Evolutionary conservation across 345 rosid genomes (phyloP).

Genomic region (Eucalyptus brandiana): DNA sequence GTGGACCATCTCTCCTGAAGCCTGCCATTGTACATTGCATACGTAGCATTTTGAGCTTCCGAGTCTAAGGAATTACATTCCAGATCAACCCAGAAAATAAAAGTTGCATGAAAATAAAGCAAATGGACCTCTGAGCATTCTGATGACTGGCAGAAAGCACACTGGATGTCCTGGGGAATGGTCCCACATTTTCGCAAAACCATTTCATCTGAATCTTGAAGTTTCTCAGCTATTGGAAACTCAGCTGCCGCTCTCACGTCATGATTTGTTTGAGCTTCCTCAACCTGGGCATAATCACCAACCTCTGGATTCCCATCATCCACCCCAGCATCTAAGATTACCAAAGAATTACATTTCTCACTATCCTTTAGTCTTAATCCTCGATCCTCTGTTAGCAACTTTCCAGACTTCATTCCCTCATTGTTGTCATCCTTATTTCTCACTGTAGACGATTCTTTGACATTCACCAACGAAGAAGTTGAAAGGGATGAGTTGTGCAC

Average conservation of each 20-base stretch:
- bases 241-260: background rate
- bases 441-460: background rate
- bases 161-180: constrained; percentile 4
- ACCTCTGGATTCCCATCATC: background rate
- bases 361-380: background rate
- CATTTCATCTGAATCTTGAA: background rate
- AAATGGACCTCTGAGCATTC: constrained; percentile 53
- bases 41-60: background rate
- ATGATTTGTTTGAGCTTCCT: background rate
- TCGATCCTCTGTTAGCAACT: background rate
- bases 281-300: background rate
- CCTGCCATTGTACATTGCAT: constrained; percentile 25
- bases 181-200: constrained; percentile 24
- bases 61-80: background rate
- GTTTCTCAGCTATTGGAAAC: constrained; percentile 2
- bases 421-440: background rate
- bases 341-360: background rate
- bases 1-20: constrained; percentile 75
- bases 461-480: background rate
- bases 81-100: background rate
- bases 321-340: background rate
- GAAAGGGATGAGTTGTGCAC: background rate
- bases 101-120: background rate
- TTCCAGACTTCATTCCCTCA: background rate
- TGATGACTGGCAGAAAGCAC: constrained; percentile 77